phyloP scores from a whole-genome alignment of 176 grass and related monocot genomes.

The Carex scoparia region DNA sequence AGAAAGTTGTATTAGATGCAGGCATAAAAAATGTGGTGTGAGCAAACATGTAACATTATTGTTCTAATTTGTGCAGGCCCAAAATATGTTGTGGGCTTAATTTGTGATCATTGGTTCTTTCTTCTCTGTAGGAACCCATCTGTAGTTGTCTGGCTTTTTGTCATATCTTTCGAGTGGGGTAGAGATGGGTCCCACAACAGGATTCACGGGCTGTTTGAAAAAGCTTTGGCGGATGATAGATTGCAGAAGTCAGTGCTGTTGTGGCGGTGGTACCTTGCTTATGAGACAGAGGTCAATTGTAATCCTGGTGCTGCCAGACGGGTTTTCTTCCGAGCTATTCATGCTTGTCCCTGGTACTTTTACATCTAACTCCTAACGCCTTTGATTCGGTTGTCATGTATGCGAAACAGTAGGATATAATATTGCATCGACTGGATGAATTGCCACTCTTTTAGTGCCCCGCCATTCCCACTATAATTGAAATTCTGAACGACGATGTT shows the following conservation, averaged over 20 bases:
- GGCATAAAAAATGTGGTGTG: neutral
- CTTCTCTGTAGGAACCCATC: conserved; percentile 58
- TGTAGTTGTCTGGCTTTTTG: conserved; percentile 64
- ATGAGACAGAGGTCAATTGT: conserved; percentile 57
- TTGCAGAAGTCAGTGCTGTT: conserved; percentile 89
- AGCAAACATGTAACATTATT: neutral
- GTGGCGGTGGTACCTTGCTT: conserved; percentile 86
- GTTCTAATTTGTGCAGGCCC: neutral
- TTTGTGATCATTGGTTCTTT: neutral
- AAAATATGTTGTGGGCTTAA: neutral
- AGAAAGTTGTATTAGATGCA: neutral
- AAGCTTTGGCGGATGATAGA: conserved; percentile 70
- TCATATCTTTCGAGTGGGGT: conserved; percentile 75
- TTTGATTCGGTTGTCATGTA: neutral
- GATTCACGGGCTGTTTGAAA: conserved; percentile 89
- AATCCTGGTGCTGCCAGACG: conserved; percentile 63
- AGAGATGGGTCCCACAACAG: conserved; percentile 70
- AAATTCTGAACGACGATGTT: neutral
- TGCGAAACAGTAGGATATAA: neutral
- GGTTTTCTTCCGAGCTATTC: conserved; percentile 97
- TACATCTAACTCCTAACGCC: neutral
- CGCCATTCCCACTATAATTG: neutral
- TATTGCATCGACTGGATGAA: neutral
- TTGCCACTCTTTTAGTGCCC: neutral
- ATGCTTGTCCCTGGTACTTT: conserved; percentile 87